These are phyloP conservation scores for Mycena vulgaris DNA, from an alignment of 768 basidiomycete genomes.

Conservation along the genomic window DNA sequence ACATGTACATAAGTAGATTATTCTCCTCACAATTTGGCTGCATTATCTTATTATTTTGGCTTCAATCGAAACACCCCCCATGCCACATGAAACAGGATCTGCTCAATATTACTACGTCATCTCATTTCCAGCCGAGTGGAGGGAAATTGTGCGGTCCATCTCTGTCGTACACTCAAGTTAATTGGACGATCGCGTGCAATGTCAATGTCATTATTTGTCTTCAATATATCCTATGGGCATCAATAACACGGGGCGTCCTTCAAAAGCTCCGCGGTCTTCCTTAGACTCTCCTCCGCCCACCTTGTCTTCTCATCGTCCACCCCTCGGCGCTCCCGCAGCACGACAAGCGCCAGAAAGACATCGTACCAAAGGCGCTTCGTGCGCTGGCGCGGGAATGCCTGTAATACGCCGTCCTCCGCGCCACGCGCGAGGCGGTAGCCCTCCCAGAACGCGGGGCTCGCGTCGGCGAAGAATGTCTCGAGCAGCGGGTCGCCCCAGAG, in stretches of 20 bases:
- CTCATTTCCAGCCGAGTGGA: no score
- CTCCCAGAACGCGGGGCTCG: slow-evolving; percentile 67
- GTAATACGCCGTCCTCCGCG: slow-evolving; percentile 50
- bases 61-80: not conserved
- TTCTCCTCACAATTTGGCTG: no score
- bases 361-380: slow-evolving; percentile 88
- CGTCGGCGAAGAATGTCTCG: slow-evolving; percentile 74
- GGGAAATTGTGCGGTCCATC: no score
- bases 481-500: slow-evolving; percentile 86
- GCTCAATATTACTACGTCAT: no score
- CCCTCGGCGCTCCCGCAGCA: slow-evolving; percentile 59
- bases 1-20: no score
- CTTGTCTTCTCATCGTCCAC: slow-evolving; percentile 42
- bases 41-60: not conserved
- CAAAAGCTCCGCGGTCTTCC: slow-evolving; percentile 56
- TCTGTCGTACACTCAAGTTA: no score
- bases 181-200: no score
- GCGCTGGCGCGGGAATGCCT: slow-evolving; percentile 75
- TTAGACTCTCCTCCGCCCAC: slow-evolving; percentile 62
- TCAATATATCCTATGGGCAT: no score
- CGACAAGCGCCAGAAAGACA: slow-evolving; percentile 71
- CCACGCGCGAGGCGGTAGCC: slow-evolving; percentile 72
- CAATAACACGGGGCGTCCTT: slow-evolving; percentile 68
- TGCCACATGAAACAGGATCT: not conserved
- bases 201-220: no score